Base-by-base conservation (phyloP, 2,329 filamentous ascomycete genomes). In the Raffaelea arxii region DNA sequence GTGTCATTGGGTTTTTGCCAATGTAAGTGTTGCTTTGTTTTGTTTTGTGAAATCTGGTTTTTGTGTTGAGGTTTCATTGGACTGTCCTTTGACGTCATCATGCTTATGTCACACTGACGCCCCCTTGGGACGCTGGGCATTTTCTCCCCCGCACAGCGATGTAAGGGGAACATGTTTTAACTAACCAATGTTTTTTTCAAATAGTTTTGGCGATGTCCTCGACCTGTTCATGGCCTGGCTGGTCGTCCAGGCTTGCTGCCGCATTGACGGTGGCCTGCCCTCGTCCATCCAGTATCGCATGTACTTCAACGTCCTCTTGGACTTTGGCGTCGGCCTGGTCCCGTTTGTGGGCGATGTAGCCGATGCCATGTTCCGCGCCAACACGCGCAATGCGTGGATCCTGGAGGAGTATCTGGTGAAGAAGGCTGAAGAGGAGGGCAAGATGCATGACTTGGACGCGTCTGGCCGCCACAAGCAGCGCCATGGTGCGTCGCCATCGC, bases 1-100 rank as follows among this genome's bases (percentile, higher is more conserved):
- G 83, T 56, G 77, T 95, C 48, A 86, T 97, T 56, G 92, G 83
- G 14, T 61, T 97, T 7, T 65, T 97, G 46, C 92, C 92, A 55
- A 78, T 78, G 77, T 88, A 74, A 73, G 85, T 75, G 47, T 40
- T 9, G 5, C n/a, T 18, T 14, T 48, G n/a, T 36, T 11, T 18
- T n/a, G n/a, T n/a, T n/a, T n/a, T n/a, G n/a, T n/a, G n/a, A n/a
- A n/a, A n/a, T n/a, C n/a, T n/a, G n/a, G n/a, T n/a, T n/a, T n/a
- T n/a, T n/a, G n/a, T n/a, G n/a, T n/a, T n/a, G n/a, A n/a, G n/a
- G n/a, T n/a, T n/a, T n/a, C n/a, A n/a, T n/a, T n/a, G n/a, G n/a
- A n/a, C n/a, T n/a, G 7, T 9, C 5, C 32, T 36, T 36, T 36
- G 32, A 36, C 32, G 32, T 36, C 32, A 36, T 36, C 32, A 36